Base-by-base conservation (phyloP, 164 flowering plant species). In the Warburgia ugandensis region DNA sequence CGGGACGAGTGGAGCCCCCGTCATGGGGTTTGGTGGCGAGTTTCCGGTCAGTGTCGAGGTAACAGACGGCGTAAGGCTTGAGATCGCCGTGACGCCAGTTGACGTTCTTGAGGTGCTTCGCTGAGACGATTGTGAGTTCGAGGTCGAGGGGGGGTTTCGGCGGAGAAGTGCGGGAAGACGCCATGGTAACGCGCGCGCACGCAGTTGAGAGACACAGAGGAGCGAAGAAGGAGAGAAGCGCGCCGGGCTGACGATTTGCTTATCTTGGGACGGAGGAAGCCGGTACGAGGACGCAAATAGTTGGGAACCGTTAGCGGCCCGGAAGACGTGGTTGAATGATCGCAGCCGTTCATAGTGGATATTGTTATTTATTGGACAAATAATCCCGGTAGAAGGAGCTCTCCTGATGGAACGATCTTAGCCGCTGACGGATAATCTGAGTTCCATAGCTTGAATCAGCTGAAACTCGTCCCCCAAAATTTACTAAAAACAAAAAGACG, bases 51-150 rank as follows among this genome's bases (percentile, higher is more conserved):
- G 91, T 77, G 45, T 84, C 94, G 64, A 84, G 55, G 80, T 82
- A 80, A 71, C 80, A 72, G 67, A 76, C 67, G 41, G 56, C 77
- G 72, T 82, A 83, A 32, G 90, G 91, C 55, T 79, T 78, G 59
- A 89, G 86, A 13, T 72, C 76, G 23, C 97, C 97, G 62, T 68
- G 65, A 2, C 75, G 66, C 97, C 94, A 89, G 63, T 89, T 85
- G 38, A 85, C 89, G 77, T 85, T 89, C 57, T 89, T 77, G 50
- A 89, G 83, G 68, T 89, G 85, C 60, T 89, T 89, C 1, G 84
- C 94, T 44, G 85, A 81, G 66, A 83, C 66, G 63, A 89, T 52
- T 1, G 89, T 85, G 59, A 89, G 37, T 29, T 85, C 83, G 21
- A 89, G 77, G 3, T 81, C 89, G 35, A 72, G 60, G 4, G n/a